Evolutionary conservation across 139 green algal species (phyloP), one percentile per base, ranked within the genome.

Genomic region (Pseudopediastrum boryanum): DNA sequence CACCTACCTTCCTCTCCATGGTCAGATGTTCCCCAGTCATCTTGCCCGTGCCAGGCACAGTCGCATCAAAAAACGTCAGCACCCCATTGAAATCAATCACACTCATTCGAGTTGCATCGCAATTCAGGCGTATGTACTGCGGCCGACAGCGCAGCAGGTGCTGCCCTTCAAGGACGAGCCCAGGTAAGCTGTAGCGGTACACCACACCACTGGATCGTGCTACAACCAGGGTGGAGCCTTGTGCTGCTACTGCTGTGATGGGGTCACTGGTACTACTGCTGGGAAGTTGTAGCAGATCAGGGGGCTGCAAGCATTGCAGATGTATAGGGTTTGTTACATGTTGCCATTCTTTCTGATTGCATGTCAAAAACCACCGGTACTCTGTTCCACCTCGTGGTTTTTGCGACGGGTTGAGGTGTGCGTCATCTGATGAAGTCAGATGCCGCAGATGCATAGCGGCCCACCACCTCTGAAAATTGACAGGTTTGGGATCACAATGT

Each of bases 51-150:
- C 71, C 71, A 35, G 54, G 35, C 38, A 41, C 54, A 33, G 80
- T 75, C 54, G 94, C 75, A 75, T 92, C 88, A 56, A 91, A 90
- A 67, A 95, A 87, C 13, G 85, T 90, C 51, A 96, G 81, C 46
- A 94, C 84, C 9, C 90, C 91, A 48, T 92, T 87, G 80, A 90
- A 91, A 88, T 97, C 92, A 43, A 97, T 90, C 43, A 93, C 62
- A 19, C 85, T 75, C 81, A 94, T 85, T 69, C 84, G 84, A 38
- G 79, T 91, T 51, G 82, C 76, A 78, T 94, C 85, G 85, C 88
- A 94, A 80, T 97, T 97, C 39, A 96, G 81, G 13, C 77, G 68
- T 69, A 96, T 73, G 61, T 44, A 39, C 42, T 88, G 79, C 41
- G 88, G 88, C 31, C 80, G 62, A 80, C 85, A 89, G 44, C 80